Percentiles rank a stretch among this genome's conserved stretches.
These are phyloP conservation scores for Prunus persica DNA, from an alignment of 306 rosid genomes.

Conservation along the genomic window DNA sequence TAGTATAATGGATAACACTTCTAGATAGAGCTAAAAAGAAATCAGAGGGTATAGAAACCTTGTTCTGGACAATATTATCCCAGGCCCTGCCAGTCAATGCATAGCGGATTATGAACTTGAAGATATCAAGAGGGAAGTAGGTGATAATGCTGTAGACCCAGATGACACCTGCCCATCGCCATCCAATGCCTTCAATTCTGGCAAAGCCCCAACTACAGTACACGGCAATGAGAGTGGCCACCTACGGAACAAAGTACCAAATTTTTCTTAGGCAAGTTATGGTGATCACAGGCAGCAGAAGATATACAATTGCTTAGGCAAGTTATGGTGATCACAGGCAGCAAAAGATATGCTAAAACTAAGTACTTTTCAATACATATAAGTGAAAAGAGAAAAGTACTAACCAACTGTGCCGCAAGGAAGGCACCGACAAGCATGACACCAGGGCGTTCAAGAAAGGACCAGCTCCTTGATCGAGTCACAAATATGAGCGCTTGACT, in stretches of 20 bases:
- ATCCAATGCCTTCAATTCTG: constrained; percentile 70
- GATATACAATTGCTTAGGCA: neutral
- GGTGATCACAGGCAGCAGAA: neutral
- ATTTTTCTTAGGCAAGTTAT: neutral
- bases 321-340: neutral
- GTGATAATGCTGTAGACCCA: constrained; percentile 76
- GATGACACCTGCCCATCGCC: constrained; percentile 87
- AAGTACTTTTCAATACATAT: too few species aligned
- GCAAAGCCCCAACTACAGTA: constrained; percentile 79
- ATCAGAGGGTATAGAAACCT: constrained; percentile 27
- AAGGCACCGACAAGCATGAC: constrained; percentile 56
- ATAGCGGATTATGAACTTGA: constrained; percentile 61
- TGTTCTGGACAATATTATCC: constrained; percentile 61
- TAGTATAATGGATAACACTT: neutral
- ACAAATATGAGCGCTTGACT: constrained; percentile 95
- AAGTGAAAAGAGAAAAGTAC: constrained; percentile 6
- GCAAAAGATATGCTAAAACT: neutral
- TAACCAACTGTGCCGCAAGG: constrained; percentile 79
- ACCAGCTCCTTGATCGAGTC: constrained; percentile 88
- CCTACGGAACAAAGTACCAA: constrained; percentile 27
- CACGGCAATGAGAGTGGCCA: constrained; percentile 77
- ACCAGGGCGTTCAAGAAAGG: constrained; percentile 80
- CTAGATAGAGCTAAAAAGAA: neutral
- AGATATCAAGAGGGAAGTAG: constrained; percentile 77
- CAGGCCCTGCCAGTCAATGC: constrained; percentile 67